Conservation (phyloP, 768 basidiomycete species). For the Tylopilus vinaceipallidus region DNA sequence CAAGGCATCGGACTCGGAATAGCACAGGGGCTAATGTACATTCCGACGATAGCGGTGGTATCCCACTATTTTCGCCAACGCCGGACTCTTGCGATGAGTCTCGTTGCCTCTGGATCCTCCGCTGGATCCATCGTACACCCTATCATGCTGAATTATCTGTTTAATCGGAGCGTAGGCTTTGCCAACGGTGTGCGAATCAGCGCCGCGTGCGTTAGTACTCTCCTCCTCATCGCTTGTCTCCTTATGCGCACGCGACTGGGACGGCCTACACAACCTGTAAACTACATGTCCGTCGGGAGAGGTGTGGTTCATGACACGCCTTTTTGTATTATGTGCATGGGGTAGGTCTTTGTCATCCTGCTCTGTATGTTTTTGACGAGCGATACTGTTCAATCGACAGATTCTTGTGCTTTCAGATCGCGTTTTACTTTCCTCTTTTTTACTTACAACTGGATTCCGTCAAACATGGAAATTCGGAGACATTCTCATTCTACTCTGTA, state of each 20-base stretch:
- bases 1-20: conserved; percentile 50
- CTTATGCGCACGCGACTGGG: conserved; percentile 41
- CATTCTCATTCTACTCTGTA: conserved; percentile 54
- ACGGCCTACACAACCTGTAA: conserved; percentile 19
- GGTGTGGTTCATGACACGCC: conserved; percentile 12
- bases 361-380: too few relatives aligned
- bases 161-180: conserved; percentile 31
- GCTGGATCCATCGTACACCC: too few relatives aligned
- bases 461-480: background rate
- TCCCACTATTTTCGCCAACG: conserved; percentile 44
- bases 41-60: conserved; percentile 43
- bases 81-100: conserved; percentile 44
- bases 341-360: too few relatives aligned
- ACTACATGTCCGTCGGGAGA: conserved; percentile 17
- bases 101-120: conserved; percentile 42
- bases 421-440: conserved; percentile 43
- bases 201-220: conserved; percentile 35
- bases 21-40: conserved; percentile 43
- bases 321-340: too few relatives aligned
- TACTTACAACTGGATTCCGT: background rate
- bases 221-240: conserved; percentile 35
- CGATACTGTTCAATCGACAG: too few relatives aligned
- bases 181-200: too few relatives aligned
- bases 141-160: conserved; percentile 33
- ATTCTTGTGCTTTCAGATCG: conserved; percentile 31